Evolutionary conservation across 202 grass and related monocot species (phyloP), one percentile per base, ranked within the genome.

Genomic region (Digitaria exilis): DNA sequence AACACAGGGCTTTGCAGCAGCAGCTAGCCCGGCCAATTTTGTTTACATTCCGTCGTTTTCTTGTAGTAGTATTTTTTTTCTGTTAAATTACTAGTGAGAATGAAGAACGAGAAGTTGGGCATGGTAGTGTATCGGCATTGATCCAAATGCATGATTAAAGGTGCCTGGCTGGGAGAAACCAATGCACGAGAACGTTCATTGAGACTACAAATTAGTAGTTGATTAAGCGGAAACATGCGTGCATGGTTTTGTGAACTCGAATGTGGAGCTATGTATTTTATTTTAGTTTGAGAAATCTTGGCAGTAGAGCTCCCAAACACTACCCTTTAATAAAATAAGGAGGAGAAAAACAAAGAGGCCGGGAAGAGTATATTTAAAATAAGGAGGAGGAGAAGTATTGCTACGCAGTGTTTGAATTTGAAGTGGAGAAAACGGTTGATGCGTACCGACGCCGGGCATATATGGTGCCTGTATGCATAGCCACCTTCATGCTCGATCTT

Each of bases 21-120:
- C 51, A n/a, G 56, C 56, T 59, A 26, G 46, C 76, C 19, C 80
- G 66, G 82, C 70, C 65, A 88, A 82, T 83, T 87, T 87, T 87
- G 79, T 82, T 85, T 79, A 34, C 44, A 39, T 79, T 50, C 63
- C 70, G 6, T 48, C 84, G n/a, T n/a, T n/a, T n/a, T n/a, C n/a
- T n/a, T n/a, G n/a, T n/a, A n/a, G 3, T 8, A 39, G 37, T 39
- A 39, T 39, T 39, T 39, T 37, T 39, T 39, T n/a, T n/a, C n/a
- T n/a, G n/a, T n/a, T n/a, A n/a, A n/a, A n/a, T n/a, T n/a, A n/a
- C n/a, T n/a, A n/a, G n/a, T n/a, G n/a, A n/a, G n/a, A n/a, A n/a
- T n/a, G n/a, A n/a, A n/a, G n/a, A n/a, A n/a, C n/a, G n/a, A n/a
- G n/a, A n/a, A n/a, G n/a, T n/a, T n/a, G n/a, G n/a, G 37, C 37